A percentile compares a stretch with the other conserved stretches of the same genome.
Conservation (phyloP, 441 rosid genomes). For the Corymbia citriodora region DNA sequence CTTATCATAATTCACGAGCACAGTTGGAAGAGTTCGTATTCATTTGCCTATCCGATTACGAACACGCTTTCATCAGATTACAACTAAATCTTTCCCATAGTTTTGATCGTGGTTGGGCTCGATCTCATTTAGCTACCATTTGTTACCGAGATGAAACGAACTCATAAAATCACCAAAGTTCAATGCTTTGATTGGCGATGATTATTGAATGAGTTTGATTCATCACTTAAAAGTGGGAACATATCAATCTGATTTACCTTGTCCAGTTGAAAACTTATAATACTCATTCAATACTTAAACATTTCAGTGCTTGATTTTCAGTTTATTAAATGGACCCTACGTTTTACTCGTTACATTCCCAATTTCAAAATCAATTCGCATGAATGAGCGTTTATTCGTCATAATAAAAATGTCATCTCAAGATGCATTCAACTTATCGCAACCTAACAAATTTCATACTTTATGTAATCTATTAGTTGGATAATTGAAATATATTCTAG, state of each 20-base stretch:
- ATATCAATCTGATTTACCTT: not conserved
- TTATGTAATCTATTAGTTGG: not conserved
- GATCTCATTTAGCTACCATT: not conserved
- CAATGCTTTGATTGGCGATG: not conserved
- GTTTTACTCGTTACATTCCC: not conserved
- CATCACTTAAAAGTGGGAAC: not conserved
- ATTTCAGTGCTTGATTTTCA: not conserved
- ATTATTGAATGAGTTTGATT: not conserved
- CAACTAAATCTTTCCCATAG: not conserved
- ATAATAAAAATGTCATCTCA: not conserved
- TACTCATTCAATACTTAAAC: not conserved
- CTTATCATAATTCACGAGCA: not conserved
- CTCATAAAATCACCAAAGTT: not conserved
- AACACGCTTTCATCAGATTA: not conserved
- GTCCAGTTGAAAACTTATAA: not conserved
- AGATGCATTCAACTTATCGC: not conserved
- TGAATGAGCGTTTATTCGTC: not conserved
- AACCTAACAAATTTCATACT: not conserved
- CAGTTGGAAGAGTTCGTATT: not conserved
- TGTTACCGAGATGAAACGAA: not conserved
- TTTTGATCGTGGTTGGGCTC: not conserved
- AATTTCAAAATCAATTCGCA: not conserved
- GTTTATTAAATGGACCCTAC: not conserved
- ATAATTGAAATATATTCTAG: not conserved
- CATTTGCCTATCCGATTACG: not conserved